Evolutionary conservation across 257 asterid genomes (phyloP).

Genomic region (Euphrasia confusa): DNA sequence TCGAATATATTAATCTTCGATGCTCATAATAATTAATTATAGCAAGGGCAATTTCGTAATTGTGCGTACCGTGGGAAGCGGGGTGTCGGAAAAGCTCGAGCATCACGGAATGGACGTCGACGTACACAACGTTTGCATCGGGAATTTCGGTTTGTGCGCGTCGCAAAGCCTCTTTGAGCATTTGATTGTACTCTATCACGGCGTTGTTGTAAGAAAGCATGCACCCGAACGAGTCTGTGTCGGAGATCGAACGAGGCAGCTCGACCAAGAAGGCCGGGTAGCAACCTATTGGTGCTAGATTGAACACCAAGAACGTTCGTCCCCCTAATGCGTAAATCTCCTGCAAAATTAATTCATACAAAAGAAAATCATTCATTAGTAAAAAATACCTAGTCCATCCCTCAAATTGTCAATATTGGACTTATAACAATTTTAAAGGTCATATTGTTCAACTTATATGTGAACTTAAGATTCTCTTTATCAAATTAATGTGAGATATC

Average conservation of each 20-base stretch:
- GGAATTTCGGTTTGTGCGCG: constrained; percentile 40
- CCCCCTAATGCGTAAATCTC: constrained; percentile 67
- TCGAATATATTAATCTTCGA: no score
- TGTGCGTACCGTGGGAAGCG: constrained; percentile 47
- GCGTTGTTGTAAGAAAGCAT: constrained; percentile 60
- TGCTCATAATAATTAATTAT: no score
- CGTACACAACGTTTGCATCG: constrained; percentile 52
- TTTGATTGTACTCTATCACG: constrained; percentile 55
- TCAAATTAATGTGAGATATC: no score
- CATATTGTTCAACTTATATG: no score
- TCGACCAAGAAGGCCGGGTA: constrained; percentile 63
- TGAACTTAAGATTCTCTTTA: no score
- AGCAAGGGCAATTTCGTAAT: background rate
- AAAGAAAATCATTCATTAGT: background rate
- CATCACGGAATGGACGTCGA: constrained; percentile 56
- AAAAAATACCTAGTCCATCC: no score
- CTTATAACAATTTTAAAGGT: no score
- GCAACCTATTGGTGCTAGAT: constrained; percentile 79
- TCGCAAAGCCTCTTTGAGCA: constrained; percentile 47
- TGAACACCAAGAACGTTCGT: constrained; percentile 54
- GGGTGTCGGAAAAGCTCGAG: constrained; percentile 70
- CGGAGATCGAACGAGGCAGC: constrained; percentile 51
- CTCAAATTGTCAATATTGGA: no score
- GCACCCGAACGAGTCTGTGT: constrained; percentile 67
- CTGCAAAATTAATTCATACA: constrained; percentile 24